Base-by-base conservation (phyloP, 2,329 filamentous ascomycete genomes). In the Fusarium heterosporum region DNA sequence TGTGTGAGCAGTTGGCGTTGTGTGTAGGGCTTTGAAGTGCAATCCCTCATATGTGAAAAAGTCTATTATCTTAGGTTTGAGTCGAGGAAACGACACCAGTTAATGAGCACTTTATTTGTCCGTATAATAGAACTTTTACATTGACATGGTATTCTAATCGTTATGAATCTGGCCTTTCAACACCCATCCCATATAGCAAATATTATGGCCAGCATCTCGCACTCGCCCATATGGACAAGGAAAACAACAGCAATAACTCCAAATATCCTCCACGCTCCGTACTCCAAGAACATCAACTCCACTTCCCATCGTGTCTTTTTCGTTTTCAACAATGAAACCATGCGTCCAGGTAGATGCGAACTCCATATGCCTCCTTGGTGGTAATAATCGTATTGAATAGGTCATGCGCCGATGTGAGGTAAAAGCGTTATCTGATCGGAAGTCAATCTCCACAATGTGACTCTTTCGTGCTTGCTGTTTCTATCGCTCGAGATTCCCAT, bases 261-360 rank as follows among this genome's bases (percentile, higher is more conserved):
- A 61, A 61, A 51, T 52, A 53, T 41, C 19, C 42, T 54, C 28
- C 55, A 36, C 40, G 32, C 52, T 47, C 41, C 49, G 29, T 68
- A 66, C 61, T 61, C 64, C 64, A 61, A 61, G 29, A 45, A 62
- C 64, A 41, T 51, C 60, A 61, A 68, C 60, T 68, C 55, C 64
- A 34, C 40, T 43, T 32, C 40, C 52, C 56, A 39, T 29, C 40
- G 30, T 42, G 32, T 51, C 55, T 48, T 63, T 63, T 32, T 41
- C 32, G 25, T 51, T 63, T 63, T 63, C 41, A 38, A 55, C 30
- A 42, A 47, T 57, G 41, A 54, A 65, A 29, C 46, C 38, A 46
- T 65, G 42, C 49, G 52, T 55, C 29, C 45, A 39, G 25, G 43
- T 55, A 32, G 34, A 41, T 17, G n/a, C 38, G 14, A 67, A 56